Evolutionary conservation across 768 basidiomycete species (phyloP).

Genomic region (Mycena venus): DNA sequence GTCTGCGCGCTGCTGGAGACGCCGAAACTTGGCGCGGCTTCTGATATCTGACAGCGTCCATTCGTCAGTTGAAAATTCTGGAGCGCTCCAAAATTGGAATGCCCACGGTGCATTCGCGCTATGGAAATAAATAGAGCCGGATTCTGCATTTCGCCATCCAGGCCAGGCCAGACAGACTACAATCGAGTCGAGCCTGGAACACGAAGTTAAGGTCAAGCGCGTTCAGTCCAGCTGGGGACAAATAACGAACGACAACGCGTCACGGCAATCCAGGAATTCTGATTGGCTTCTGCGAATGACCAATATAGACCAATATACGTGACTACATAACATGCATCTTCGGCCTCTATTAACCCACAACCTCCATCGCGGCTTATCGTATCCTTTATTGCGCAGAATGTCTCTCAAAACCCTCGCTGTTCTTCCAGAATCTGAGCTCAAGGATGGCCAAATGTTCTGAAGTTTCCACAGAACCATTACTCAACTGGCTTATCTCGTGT

Average conservation of each 20-base stretch:
- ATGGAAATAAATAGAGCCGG: constrained; percentile 49
- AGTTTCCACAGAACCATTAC: neutral
- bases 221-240: neutral
- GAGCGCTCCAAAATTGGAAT: neutral
- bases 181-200: no score
- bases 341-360: neutral
- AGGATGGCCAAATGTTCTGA: constrained; percentile 75
- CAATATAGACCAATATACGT: no score
- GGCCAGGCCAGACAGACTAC: no score
- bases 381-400: constrained; percentile 46
- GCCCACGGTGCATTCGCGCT: constrained; percentile 59
- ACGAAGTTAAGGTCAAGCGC: neutral
- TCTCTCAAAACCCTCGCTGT: constrained; percentile 68
- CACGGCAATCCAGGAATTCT: neutral
- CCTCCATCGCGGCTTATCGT: constrained; percentile 9
- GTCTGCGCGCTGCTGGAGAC: constrained; percentile 54
- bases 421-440: constrained; percentile 67
- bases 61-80: neutral
- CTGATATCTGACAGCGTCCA: constrained; percentile 8
- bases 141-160: constrained; percentile 21
- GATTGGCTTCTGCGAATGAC: neutral
- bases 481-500: neutral
- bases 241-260: constrained; percentile 4
- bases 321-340: constrained; percentile 22
- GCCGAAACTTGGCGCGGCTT: constrained; percentile 56